Base-by-base conservation (phyloP, 768 basidiomycete species). In the Amyloporia xantha region DNA sequence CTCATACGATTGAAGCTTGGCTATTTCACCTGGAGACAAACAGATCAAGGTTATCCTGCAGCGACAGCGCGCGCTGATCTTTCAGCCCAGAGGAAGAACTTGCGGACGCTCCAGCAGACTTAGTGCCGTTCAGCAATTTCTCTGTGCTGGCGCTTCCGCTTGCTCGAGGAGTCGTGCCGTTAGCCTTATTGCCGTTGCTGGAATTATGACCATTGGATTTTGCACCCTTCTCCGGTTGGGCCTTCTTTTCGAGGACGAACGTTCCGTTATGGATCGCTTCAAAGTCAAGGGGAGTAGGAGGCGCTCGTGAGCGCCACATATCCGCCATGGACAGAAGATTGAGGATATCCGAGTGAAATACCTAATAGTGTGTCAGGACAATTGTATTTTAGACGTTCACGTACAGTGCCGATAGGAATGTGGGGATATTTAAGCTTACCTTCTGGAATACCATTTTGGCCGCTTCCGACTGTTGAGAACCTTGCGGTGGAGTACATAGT, bases 301-400 rank as follows among this genome's bases (percentile, higher is more conserved):
- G 86, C n/a, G 83, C 79, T 35, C 95, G 78, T 5, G 86, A 79
- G 26, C 83, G 83, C 96, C 96, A 99, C 93, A 99, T 97, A 59
- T 98, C 96, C 12, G 80, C 68, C 96, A 99, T 99, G 15, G 78
- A 79, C 25, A 99, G 72, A 0, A 99, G 74, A 48, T 95, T 91
- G 44, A 78, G 75, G 56, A 98, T 91, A 59, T 99, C 96, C 2
- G 76, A 64, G 48, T 82, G 75, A 72, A 94, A 99, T 15, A 96
- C 89, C 93, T 96, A 59, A 6, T 10, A 45, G 28, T 4, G 21
- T 28, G 44, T 37, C 35, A 24, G 4, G 39, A 47, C 7, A 11
- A 6, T 5, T 5, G 19, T 5, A n/a, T n/a, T n/a, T n/a, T n/a
- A n/a, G n/a, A n/a, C n/a, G n/a, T n/a, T n/a, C n/a, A n/a, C n/a